phyloP scores from a whole-genome alignment of 805 yeast species.

The Nakazawaea populi region DNA sequence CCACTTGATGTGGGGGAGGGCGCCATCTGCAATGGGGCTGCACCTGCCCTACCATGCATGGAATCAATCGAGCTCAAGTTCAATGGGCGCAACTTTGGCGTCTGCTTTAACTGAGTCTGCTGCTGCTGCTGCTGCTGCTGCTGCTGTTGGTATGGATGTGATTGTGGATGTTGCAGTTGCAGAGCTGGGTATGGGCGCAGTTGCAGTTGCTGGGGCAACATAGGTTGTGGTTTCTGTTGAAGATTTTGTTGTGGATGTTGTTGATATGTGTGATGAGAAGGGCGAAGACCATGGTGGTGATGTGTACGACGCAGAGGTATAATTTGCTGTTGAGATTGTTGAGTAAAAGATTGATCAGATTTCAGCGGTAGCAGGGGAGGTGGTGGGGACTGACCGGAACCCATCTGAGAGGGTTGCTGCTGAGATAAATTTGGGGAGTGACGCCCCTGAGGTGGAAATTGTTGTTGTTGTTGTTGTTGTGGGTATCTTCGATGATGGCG shows the following conservation, averaged over 20 bases:
- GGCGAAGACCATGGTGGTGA: conserved; percentile 4
- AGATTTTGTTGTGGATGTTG: conserved; percentile 2
- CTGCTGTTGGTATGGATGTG: conserved; percentile 1
- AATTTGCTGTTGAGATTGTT: conserved; percentile 5
- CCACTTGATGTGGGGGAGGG: conserved; percentile 4
- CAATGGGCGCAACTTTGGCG: not conserved
- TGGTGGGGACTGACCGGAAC: not conserved
- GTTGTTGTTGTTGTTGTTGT: conserved; percentile 8
- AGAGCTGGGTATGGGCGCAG: conserved; percentile 5
- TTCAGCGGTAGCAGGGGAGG: conserved; percentile 11
- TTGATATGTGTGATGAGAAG: not conserved
- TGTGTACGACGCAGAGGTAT: conserved; percentile 4
- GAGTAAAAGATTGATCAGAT: conserved; percentile 1
- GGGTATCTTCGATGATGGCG: conserved; percentile 9
- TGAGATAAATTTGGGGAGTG: not conserved
- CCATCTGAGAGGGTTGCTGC: not conserved
- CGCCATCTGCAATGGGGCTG: conserved; percentile 3
- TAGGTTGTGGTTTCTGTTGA: conserved; percentile 2
- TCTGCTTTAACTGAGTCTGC: not conserved
- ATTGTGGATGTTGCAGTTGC: conserved; percentile 9
- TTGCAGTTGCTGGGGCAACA: conserved; percentile 3
- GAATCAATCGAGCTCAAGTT: not conserved
- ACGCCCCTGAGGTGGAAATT: not conserved
- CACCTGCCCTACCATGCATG: not conserved
- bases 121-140: conserved; percentile 7